Conservation (phyloP, 176 grass and related monocot species). For the Carex scoparia region DNA sequence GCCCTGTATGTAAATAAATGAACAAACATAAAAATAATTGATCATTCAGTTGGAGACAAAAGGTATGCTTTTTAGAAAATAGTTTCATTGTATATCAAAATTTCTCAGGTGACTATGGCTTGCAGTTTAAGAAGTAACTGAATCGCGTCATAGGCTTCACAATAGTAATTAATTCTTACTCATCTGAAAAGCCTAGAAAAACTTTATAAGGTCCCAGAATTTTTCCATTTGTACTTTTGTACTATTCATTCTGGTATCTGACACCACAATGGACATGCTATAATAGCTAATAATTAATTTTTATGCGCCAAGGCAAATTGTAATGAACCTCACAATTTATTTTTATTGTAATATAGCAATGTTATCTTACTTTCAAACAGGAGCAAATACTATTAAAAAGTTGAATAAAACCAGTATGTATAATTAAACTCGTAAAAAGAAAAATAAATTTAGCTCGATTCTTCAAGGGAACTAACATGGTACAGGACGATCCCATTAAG, state of each 20-base stretch:
- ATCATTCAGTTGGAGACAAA: background rate
- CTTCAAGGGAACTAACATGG: constrained; percentile 75
- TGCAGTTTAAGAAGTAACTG: background rate
- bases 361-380: no score
- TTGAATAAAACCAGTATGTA: background rate
- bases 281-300: background rate
- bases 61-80: background rate
- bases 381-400: background rate
- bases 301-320: background rate
- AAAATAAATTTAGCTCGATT: background rate
- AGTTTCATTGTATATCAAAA: background rate
- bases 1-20: constrained; percentile 43
- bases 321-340: no score
- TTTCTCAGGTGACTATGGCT: background rate
- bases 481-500: constrained; percentile 68
- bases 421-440: background rate
- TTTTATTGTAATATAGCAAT: no score
- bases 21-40: constrained; percentile 25
- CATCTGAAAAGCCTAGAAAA: background rate
- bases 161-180: background rate
- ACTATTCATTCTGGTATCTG: background rate
- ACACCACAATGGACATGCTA: background rate
- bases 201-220: background rate
- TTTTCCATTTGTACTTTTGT: background rate
- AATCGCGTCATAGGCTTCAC: background rate